Percentiles rank a stretch among this genome's conserved stretches.
phyloP scores from a whole-genome alignment of 805 yeast genomes.

The Wickerhamiella siamensis region DNA sequence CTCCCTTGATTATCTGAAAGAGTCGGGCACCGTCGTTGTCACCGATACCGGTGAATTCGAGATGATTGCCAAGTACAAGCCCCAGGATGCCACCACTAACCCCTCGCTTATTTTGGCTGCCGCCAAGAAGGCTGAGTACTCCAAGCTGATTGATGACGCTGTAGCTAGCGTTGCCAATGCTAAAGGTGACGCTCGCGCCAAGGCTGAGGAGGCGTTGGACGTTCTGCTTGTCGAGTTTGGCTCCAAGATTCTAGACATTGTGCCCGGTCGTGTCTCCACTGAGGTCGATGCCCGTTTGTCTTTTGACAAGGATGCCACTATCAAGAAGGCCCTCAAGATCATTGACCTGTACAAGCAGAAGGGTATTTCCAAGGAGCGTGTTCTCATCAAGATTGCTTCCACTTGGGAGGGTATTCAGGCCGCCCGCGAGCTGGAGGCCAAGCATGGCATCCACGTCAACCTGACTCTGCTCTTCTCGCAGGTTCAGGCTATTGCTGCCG shows the following conservation, averaged over 20 bases:
- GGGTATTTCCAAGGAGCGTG: slow-evolving; percentile 80
- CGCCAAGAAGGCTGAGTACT: slow-evolving; percentile 76
- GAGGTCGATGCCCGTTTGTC: slow-evolving; percentile 98
- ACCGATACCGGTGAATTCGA: slow-evolving; percentile 99
- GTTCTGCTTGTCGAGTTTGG: slow-evolving; percentile 93
- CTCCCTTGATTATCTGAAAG: slow-evolving; percentile 84
- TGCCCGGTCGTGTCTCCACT: slow-evolving; percentile 98
- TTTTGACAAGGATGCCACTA: slow-evolving; percentile 85
- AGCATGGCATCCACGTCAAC: slow-evolving; percentile 87
- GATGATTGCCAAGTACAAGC: slow-evolving; percentile 90
- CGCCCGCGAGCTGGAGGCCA: slow-evolving; percentile 83
- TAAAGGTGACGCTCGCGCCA: slow-evolving; percentile 33
- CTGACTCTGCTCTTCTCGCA: slow-evolving; percentile 89
- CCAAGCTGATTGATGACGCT: slow-evolving; percentile 80
- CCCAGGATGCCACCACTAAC: slow-evolving; percentile 98
- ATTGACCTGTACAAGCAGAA: slow-evolving; percentile 71
- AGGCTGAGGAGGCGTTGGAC: slow-evolving; percentile 76
- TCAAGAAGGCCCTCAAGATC: slow-evolving; percentile 84
- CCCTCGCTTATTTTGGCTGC: slow-evolving; percentile 97
- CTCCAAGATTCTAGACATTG: slow-evolving; percentile 77
- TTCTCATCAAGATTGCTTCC: slow-evolving; percentile 91
- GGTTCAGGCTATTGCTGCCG: slow-evolving; percentile 97
- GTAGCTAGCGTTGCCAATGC: slow-evolving; percentile 64
- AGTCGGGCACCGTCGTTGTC: slow-evolving; percentile 90
- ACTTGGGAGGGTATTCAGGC: slow-evolving; percentile 99